Evolutionary conservation across 208 protist species (phyloP), one percentile per base, ranked within the genome.

Genomic region (Sergeia podlipaevii): DNA sequence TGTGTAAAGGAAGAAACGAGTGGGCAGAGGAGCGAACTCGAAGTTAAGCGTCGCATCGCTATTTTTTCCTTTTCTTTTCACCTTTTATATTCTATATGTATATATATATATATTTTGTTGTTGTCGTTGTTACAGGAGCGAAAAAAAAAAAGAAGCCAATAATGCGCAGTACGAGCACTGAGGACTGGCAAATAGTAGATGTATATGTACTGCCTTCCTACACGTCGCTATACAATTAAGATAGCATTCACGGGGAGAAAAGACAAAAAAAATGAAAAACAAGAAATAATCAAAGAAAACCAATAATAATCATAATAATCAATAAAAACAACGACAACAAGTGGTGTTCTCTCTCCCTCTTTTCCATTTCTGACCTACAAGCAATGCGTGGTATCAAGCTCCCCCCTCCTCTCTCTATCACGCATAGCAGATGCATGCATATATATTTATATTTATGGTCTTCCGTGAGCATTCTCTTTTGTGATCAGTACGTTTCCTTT

Each of bases 81-180:
- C 44, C 34, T 7, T 18, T 11, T 10, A 47, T 47, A 47, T 15
- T 51, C 28, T 51, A 51, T 6, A n/a, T 7, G 26, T 51, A 29
- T 27, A 27, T 27, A 28, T 29, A 51, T 51, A 28, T 29, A 28
- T 21, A 6, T 33, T n/a, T n/a, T n/a, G n/a, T n/a, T 7, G 42
- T 20, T n/a, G 7, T 7, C 15, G 15, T 24, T 47, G 11, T 18
- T 15, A 32, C 15, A 50, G 3, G 21, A 50, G 21, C 45, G 4
- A 50, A 52, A 61, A 5, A 52, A 61, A 55, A 23, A 57, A 63
- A 27, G 27, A 41, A 54, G 38, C 20, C 24, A 29, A 33, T 13
- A 38, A n/a, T n/a, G n/a, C n/a, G n/a, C n/a, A n/a, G n/a, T n/a
- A n/a, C n/a, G n/a, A n/a, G n/a, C n/a, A n/a, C n/a, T 24, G 21